Evolutionary conservation across 768 basidiomycete genomes (phyloP).

Genomic region (Lactifluus piperatus): DNA sequence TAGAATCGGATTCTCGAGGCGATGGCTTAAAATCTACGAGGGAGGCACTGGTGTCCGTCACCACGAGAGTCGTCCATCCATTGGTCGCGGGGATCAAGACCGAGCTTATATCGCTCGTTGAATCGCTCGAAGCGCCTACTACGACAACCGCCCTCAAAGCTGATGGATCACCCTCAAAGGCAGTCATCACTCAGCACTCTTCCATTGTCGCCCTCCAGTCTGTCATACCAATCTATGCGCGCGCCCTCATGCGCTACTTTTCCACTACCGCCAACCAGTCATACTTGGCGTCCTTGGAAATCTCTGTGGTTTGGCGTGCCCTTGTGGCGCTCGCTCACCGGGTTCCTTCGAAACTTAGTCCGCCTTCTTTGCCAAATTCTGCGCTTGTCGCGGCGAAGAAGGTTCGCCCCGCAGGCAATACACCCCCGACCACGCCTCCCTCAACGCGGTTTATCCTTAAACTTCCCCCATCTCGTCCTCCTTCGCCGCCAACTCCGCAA

Average conservation of each 20-base stretch:
- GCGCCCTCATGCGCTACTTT: slow-evolving; percentile 49
- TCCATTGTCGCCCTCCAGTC: slow-evolving; percentile 51
- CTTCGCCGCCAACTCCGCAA: slow-evolving; percentile 41
- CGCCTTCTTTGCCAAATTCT: slow-evolving; percentile 32
- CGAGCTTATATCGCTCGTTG: slow-evolving; percentile 53
- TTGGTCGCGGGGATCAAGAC: slow-evolving; percentile 51
- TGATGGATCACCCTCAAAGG: neutral
- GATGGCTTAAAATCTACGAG: slow-evolving; percentile 63
- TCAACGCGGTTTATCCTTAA: slow-evolving; percentile 56
- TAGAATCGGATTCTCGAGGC: slow-evolving; percentile 49
- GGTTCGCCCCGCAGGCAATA: slow-evolving; percentile 30
- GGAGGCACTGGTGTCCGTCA: slow-evolving; percentile 60
- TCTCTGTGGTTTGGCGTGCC: slow-evolving; percentile 65
- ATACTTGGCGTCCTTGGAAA: slow-evolving; percentile 59
- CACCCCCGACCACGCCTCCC: slow-evolving; percentile 50
- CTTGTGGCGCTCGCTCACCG: slow-evolving; percentile 65
- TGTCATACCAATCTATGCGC: slow-evolving; percentile 53
- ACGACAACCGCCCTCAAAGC: slow-evolving; percentile 2
- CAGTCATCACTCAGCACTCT: slow-evolving; percentile 36
- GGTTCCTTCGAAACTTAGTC: slow-evolving; percentile 30
- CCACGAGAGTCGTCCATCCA: slow-evolving; percentile 59
- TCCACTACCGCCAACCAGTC: slow-evolving; percentile 46
- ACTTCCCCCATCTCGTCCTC: slow-evolving; percentile 55
- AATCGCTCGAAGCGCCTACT: slow-evolving; percentile 45
- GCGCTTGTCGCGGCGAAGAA: slow-evolving; percentile 23